These are phyloP conservation scores for Agaricus sinodeliciosus DNA, from an alignment of 768 basidiomycete species.

Conservation along the genomic window DNA sequence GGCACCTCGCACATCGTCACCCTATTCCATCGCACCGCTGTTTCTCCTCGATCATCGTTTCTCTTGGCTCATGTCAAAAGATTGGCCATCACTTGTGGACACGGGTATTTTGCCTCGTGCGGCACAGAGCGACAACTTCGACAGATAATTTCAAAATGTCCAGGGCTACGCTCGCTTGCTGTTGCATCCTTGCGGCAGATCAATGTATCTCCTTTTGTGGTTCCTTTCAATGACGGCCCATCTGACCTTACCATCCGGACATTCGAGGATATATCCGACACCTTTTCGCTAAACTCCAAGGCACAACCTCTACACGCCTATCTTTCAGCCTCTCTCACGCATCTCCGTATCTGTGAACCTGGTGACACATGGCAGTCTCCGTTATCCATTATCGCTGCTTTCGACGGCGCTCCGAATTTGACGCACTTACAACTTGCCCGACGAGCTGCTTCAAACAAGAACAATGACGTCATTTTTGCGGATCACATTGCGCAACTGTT, in stretches of 20 bases:
- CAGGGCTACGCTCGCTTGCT: constrained; percentile 24
- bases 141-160: constrained; percentile 26
- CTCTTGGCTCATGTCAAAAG: constrained; percentile 27
- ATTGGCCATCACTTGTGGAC: constrained; percentile 27
- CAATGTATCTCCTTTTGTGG: constrained; percentile 11
- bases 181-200: constrained; percentile 19
- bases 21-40: constrained; percentile 30
- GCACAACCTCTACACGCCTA: constrained; percentile 7
- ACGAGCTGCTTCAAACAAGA: constrained; percentile 32
- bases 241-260: constrained; percentile 24
- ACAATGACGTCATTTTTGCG: constrained; percentile 32
- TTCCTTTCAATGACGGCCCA: constrained; percentile 11
- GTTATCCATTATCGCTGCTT: constrained; percentile 23
- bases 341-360: constrained; percentile 34
- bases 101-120: constrained; percentile 11
- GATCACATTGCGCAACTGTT: constrained; percentile 26
- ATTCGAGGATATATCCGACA: constrained; percentile 15
- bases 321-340: constrained; percentile 22
- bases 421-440: constrained; percentile 35
- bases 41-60: constrained; percentile 19
- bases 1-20: constrained; percentile 20
- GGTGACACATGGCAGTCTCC: constrained; percentile 30
- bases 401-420: constrained; percentile 27
- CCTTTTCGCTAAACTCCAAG: constrained; percentile 3
- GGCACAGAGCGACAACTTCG: constrained; percentile 16